Evolutionary conservation across 192 early-diverging fungal species (phyloP).

Genomic region (Umbelopsis sp.): DNA sequence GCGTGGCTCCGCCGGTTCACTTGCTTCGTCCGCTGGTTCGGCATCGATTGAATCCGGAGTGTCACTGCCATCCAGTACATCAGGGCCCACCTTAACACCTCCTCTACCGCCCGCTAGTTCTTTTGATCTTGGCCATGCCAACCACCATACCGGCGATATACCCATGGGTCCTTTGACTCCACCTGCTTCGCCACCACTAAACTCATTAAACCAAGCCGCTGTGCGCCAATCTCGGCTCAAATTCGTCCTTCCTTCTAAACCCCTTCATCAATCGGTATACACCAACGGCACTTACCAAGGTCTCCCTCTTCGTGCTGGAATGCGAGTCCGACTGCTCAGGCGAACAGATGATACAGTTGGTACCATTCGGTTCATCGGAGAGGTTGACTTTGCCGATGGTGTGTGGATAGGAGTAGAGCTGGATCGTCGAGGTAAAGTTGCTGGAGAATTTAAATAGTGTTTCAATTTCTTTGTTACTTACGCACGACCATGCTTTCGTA

Average conservation of each 20-base stretch:
- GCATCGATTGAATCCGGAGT: constrained; percentile 2
- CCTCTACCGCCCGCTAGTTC: neutral
- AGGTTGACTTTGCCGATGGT: neutral
- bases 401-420: constrained; percentile 25
- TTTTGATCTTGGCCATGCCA: neutral
- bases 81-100: neutral
- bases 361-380: constrained; percentile 19
- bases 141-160: neutral
- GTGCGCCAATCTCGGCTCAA: neutral
- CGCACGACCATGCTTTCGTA: neutral
- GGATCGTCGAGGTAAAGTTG: constrained; percentile 26
- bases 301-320: constrained; percentile 13
- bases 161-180: neutral
- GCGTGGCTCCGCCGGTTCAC: neutral
- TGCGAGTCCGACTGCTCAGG: constrained; percentile 22
- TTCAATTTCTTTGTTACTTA: neutral
- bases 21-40: constrained; percentile 10
- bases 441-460: neutral
- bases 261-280: constrained; percentile 6
- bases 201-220: neutral
- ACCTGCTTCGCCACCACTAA: constrained; percentile 2
- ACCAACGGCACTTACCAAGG: constrained; percentile 11
- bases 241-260: constrained; percentile 7
- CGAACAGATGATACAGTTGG: constrained; percentile 22
- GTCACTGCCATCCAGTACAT: neutral